phyloP scores from a whole-genome alignment of 2,329 filamentous ascomycete genomes.

The Epichloe sp. region DNA sequence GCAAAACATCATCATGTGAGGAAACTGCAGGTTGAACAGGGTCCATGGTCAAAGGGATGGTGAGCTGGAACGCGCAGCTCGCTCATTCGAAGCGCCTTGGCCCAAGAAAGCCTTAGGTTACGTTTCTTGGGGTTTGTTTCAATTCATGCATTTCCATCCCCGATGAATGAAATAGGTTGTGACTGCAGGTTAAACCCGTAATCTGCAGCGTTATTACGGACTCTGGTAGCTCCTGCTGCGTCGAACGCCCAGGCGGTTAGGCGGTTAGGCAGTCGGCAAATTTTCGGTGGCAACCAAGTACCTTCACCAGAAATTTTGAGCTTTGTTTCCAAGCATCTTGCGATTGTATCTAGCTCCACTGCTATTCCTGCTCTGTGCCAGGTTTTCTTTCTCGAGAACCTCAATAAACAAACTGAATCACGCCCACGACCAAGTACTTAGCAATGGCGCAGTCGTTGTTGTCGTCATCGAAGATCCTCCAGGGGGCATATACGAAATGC shows the following conservation, averaged over 20 bases:
- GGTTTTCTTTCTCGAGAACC: not conserved
- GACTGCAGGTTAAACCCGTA: too few species aligned
- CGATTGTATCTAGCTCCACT: too few species aligned
- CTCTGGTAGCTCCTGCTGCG: not conserved
- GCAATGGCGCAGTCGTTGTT: conserved; percentile 26
- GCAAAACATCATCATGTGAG: conserved; percentile 14
- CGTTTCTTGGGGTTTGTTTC: not conserved
- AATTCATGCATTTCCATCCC: not conserved
- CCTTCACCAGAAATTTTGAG: not conserved
- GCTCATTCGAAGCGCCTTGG: not conserved
- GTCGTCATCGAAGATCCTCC: conserved; percentile 22
- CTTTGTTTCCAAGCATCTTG: too few species aligned
- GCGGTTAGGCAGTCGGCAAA: conserved; percentile 5
- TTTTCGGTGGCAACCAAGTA: conserved; percentile 6
- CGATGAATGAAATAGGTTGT: not conserved
- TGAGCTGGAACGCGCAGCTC: not conserved
- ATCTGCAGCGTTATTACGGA: too few species aligned
- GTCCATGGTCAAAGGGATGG: conserved; percentile 14
- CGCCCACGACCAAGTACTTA: conserved; percentile 1
- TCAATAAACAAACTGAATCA: not conserved
- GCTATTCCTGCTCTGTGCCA: too few species aligned
- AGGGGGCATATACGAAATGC: conserved; percentile 21
- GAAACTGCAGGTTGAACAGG: conserved; percentile 11
- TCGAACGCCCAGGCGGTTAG: not conserved
- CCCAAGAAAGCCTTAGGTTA: not conserved